Base-by-base conservation (phyloP, 2,329 filamentous ascomycete species). In the Fusarium sp. region DNA sequence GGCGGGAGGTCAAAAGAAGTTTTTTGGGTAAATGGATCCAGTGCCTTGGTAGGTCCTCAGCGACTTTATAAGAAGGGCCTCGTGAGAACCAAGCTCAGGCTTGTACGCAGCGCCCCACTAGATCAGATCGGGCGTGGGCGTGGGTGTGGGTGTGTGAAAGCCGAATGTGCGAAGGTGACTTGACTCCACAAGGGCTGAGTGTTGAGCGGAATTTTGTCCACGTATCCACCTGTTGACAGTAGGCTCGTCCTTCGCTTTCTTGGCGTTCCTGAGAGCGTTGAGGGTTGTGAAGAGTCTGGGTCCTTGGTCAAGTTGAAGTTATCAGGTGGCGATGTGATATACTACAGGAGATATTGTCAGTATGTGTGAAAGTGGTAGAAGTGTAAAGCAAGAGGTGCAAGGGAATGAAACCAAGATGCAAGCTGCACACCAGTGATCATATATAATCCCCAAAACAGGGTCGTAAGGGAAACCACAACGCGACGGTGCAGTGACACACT, bases 121-220 rank as follows among this genome's bases (percentile, higher is more conserved):
- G 70, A 74, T 74, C 69, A 73, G 72, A 72, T 70, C 72, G 67
- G 61, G 58, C 67, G 68, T 72, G 64, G 63, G 58, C 64, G 70
- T 67, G 62, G 66, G 62, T 61, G 67, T 59, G 63, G 43, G 58
- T 27, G 56, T 61, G 56, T 55, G 40, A 60, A 45, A 51, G 58
- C 63, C 57, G 63, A 62, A 63, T 47, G 58, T 69, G 66, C 58
- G 69, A 70, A 65, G 58, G 62, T 59, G 57, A 65, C 31, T 33
- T 33, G 31, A 33, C 69, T 74, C 72, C 72, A 74, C 72, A 72
- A 63, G 55, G 67, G 64, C 65, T 68, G 54, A 69, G 51, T 57
- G 51, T 54, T 72, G 64, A 62, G 72, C 72, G 72, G 72, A 74
- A 74, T 74, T 73, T 52, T 40, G 63, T 62, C 70, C 68, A 67